These are phyloP conservation scores for Mucor plumbeus DNA, from an alignment of 371 early-diverging fungal genomes.

Conservation along the genomic window DNA sequence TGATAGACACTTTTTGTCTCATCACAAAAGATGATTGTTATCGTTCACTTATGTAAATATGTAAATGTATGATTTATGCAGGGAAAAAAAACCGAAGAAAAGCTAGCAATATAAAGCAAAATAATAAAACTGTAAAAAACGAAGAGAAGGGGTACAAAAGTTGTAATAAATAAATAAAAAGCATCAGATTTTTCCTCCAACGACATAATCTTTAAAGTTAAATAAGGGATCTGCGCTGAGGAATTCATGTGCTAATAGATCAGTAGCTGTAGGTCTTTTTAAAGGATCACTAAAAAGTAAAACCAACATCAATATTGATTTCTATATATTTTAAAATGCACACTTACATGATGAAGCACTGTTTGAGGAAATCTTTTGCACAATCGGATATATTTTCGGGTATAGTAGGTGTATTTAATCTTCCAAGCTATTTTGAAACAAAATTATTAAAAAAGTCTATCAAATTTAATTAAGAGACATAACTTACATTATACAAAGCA, in stretches of 20 bases:
- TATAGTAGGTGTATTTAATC: constrained; percentile 66
- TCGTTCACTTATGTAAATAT: too few species aligned
- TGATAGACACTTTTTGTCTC: too few species aligned
- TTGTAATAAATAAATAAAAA: not conserved
- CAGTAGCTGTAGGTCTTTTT: constrained; percentile 66
- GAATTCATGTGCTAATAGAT: constrained; percentile 61
- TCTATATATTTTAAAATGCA: not conserved
- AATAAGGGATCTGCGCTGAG: constrained; percentile 49
- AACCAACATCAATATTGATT: not conserved
- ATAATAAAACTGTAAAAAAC: not conserved
- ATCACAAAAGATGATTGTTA: too few species aligned
- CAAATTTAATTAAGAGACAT: not conserved
- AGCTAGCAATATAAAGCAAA: too few species aligned
- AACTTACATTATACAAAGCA: constrained; percentile 69
- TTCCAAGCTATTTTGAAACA: constrained; percentile 42
- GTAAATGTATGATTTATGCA: too few species aligned
- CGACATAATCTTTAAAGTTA: constrained; percentile 52
- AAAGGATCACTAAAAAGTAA: constrained; percentile 56
- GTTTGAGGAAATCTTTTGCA: constrained; percentile 66
- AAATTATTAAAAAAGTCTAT: not conserved
- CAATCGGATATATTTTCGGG: constrained; percentile 69
- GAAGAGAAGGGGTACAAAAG: too few species aligned
- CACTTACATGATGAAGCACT: constrained; percentile 70
- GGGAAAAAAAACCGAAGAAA: too few species aligned
- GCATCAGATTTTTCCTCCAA: constrained; percentile 34